Base-by-base conservation (phyloP, 2,329 filamentous ascomycete genomes). In the Uncinocarpus reesii region DNA sequence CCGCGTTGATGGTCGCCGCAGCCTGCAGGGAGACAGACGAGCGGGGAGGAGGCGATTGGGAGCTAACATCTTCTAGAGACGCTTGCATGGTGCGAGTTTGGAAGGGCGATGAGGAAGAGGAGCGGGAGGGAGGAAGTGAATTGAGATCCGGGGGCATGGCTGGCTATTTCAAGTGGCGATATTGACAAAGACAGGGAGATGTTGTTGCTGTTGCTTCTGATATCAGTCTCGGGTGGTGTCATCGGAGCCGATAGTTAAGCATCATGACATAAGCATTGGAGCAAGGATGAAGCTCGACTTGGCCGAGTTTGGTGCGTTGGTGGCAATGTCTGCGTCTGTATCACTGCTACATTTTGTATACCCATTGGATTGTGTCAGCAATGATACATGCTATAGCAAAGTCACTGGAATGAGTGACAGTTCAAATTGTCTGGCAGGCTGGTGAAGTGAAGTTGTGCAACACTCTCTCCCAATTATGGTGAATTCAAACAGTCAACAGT, bases 1-100 rank as follows among this genome's bases (percentile, higher is more conserved):
- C 79, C 23, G 84, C 83, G 62, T 90, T 90, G 65, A 89, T 77
- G 36, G 83, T 81, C 6, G 84, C 84, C 10, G 85, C 80, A 44
- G 84, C 84, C 61, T 84, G 84, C 7, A 92, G 74, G 11, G 84
- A 87, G 53, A 78, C 75, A 34, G 83, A 79, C 42, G 79, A 79
- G 56, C 82, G 74, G 31, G 79, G 77, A 37, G 80, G 80, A 41
- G 77, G 73, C 26, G 78, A 77, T 21, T 79, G 75, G 20, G 77
- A 78, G 16, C 60, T 60, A 4, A 51, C 76, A 71, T 55, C 67
- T 44, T 49, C 55, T 49, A 54, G 23, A 28, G 56, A 52, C 52
- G 59, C 18, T n/a, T 47, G 44, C 44, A 56, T 54, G 52, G 58
- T 59, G 53, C 65, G 61, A 40, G 56, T 53, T 45, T 62, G 62